phyloP scores from a whole-genome alignment of 306 rosid species.

The Potentilla sterilis region DNA sequence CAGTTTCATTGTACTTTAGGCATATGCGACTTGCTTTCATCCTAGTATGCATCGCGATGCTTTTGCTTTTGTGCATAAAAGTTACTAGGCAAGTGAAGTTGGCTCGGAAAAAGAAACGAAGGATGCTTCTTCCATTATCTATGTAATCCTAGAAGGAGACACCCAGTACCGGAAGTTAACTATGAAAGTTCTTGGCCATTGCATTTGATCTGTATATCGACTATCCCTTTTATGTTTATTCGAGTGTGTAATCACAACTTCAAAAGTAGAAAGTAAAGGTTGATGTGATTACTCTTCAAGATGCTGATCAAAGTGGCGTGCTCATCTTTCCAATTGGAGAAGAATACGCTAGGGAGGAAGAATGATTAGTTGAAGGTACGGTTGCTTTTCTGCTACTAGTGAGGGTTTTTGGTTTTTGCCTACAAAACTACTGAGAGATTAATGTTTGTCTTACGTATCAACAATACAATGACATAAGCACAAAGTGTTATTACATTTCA shows the following conservation, averaged over 20 bases:
- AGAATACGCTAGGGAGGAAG: background rate
- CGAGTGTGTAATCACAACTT: constrained; percentile 16
- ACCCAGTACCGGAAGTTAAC: constrained; percentile 21
- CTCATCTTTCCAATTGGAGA: constrained; percentile 4
- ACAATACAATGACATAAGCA: constrained; percentile 17
- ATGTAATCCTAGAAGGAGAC: constrained; percentile 57
- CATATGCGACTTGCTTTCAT: constrained; percentile 74
- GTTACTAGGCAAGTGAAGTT: constrained; percentile 91
- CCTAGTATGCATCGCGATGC: constrained; percentile 69
- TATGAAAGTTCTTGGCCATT: constrained; percentile 18
- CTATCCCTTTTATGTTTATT: background rate
- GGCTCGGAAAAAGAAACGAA: constrained; percentile 91
- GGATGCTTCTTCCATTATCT: constrained; percentile 99
- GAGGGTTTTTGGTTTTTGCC: background rate
- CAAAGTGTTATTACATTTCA: background rate
- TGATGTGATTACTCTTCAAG: constrained; percentile 14
- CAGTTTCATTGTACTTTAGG: constrained; percentile 89
- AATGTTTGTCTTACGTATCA: constrained; percentile 8
- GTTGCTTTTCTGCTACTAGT: constrained; percentile 1
- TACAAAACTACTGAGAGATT: background rate
- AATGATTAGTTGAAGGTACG: constrained; percentile 6
- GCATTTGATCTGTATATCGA: background rate
- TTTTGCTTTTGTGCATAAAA: constrained; percentile 89
- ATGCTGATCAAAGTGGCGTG: constrained; percentile 19
- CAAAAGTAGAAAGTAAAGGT: background rate